Evolutionary conservation across 352 stramenopile species (phyloP).

Genomic region (Pythium biforme): DNA sequence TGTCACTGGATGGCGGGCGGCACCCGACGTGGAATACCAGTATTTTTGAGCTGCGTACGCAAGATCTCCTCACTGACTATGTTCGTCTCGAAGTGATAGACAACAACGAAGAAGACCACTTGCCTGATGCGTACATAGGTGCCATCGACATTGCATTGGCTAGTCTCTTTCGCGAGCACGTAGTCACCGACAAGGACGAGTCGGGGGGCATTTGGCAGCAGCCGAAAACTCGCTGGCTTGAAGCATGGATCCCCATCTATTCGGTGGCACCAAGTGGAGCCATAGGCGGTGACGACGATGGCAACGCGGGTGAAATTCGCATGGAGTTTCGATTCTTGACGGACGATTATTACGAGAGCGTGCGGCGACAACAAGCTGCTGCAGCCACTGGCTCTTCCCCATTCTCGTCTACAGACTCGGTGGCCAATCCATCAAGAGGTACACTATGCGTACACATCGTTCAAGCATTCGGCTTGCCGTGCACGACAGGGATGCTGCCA

Average conservation of each 20-base stretch:
- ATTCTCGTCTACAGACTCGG: not conserved
- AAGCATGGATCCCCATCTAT: conserved; percentile 50
- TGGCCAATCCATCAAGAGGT: conserved; percentile 11
- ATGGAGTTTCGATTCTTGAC: conserved; percentile 54
- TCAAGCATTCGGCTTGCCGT: conserved; percentile 29
- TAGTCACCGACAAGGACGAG: not conserved
- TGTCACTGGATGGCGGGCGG: conserved; percentile 47
- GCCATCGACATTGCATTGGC: conserved; percentile 28
- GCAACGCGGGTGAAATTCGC: conserved; percentile 37
- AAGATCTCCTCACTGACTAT: conserved; percentile 36
- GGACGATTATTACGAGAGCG: conserved; percentile 28
- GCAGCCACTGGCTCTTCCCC: not conserved
- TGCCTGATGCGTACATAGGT: conserved; percentile 47
- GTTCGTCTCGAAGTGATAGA: conserved; percentile 49
- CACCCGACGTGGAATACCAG: conserved; percentile 53
- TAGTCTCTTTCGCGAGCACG: conserved; percentile 31
- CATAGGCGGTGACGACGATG: conserved; percentile 15
- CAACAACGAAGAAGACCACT: conserved; percentile 56
- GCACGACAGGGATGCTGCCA: conserved; percentile 39
- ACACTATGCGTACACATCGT: conserved; percentile 39
- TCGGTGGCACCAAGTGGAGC: not conserved
- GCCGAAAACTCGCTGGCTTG: conserved; percentile 37
- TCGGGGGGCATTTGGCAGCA: not conserved
- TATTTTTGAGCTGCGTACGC: conserved; percentile 31
- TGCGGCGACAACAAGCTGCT: conserved; percentile 8